Base-by-base conservation (phyloP, 257 asterid genomes). In the Sherardia arvensis region DNA sequence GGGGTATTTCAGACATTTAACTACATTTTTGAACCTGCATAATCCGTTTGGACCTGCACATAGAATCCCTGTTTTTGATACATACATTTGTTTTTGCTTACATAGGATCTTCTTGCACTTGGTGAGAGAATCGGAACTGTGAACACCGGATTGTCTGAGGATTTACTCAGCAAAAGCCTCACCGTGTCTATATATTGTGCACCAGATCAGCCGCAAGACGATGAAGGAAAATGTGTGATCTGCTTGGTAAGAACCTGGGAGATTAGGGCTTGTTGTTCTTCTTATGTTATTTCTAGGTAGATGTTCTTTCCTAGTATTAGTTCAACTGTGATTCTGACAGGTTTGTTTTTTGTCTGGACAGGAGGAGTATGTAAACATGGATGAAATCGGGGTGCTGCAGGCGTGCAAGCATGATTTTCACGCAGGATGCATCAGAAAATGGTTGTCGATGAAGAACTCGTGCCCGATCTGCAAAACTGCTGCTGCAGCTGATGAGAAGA, bases 81-180 rank as follows among this genome's bases (percentile, higher is more conserved):
- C n/a, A n/a, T n/a, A n/a, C n/a, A n/a, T 32, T 32, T 32, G 34
- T 32, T 32, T 32, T 32, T 32, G 22, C 68, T 27, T 75, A 67
- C 51, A 18, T 82, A 88, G 95, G 96, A 88, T 20, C 96, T 88
- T 65, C 88, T 86, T 54, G 96, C 87, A 17, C 87, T 88, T 8
- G 96, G 90, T 30, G 95, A 88, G 67, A 81, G 92, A 67, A 88
- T 88, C 49, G 96, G 96, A 63, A 80, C 68, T 63, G 96, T 88
- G 74, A 83, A 28, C 80, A 88, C 95, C 1, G 96, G 96, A 21
- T 74, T 88, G 75, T 74, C 88, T 8, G 95, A 84, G 59, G 74
- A 77, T 67, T 73, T 72, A 60, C 68, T 84, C 36, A 66, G 83
- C 7, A 81, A 74, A 75, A 81, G 93, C 63, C 68, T 84, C 69